A percentile compares a stretch with the other conserved stretches of the same genome.
Conservation (phyloP, 352 stramenopile genomes). For the Pilasporangium apinafurcum region DNA sequence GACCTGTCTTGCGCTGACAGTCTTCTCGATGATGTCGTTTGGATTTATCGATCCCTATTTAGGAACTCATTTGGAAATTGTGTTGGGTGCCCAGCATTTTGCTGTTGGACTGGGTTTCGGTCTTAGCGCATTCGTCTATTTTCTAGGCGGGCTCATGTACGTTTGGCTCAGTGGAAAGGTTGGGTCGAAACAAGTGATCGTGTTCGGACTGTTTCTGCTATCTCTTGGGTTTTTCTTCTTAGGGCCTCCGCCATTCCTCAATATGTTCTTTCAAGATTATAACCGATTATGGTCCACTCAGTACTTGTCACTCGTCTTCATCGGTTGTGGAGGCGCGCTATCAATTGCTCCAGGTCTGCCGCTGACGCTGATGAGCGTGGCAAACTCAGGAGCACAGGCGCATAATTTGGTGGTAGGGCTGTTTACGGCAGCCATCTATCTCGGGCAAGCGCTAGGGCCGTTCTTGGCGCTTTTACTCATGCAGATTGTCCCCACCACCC, state of each 20-base stretch:
- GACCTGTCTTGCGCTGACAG: constrained; percentile 37
- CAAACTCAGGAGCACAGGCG: constrained; percentile 23
- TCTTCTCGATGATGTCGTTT: constrained; percentile 62
- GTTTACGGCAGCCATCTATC: constrained; percentile 62
- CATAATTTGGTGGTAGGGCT: constrained; percentile 62
- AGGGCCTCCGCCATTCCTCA: constrained; percentile 47
- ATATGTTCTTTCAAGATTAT: constrained; percentile 24
- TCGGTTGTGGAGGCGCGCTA: constrained; percentile 48
- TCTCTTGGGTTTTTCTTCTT: constrained; percentile 51
- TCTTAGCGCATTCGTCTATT: constrained; percentile 64
- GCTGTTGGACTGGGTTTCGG: constrained; percentile 60
- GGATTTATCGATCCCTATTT: constrained; percentile 70
- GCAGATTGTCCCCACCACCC: constrained; percentile 32
- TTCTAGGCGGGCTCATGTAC: constrained; percentile 44
- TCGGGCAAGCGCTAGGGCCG: constrained; percentile 54
- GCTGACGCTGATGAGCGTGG: constrained; percentile 48
- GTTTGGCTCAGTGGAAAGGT: constrained; percentile 50
- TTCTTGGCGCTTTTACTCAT: constrained; percentile 47
- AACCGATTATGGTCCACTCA: constrained; percentile 41
- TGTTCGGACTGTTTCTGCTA: constrained; percentile 42
- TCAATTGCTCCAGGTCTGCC: constrained; percentile 53
- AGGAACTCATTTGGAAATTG: constrained; percentile 47
- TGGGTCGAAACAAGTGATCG: constrained; percentile 62
- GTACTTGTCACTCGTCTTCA: constrained; percentile 42
- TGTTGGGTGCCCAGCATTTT: constrained; percentile 51